Evolutionary conservation across 164 flowering plant genomes (phyloP).

Genomic region (Vitis cinerea): DNA sequence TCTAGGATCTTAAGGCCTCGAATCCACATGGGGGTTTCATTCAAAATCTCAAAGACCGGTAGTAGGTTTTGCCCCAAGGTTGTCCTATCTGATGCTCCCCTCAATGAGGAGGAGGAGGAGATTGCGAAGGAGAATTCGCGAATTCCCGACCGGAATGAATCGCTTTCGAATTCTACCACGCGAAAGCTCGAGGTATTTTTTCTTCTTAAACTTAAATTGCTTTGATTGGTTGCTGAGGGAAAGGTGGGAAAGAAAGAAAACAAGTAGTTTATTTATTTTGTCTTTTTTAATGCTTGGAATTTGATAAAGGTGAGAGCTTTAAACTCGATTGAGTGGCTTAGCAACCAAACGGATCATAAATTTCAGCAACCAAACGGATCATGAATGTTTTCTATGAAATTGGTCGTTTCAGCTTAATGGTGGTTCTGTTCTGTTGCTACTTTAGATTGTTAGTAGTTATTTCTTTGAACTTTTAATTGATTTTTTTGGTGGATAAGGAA

Average conservation of each 20-base stretch:
- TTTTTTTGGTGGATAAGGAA: not conserved
- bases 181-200: conserved; percentile 34
- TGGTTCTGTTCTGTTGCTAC: not conserved
- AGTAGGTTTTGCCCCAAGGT: conserved; percentile 55
- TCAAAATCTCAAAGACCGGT: conserved; percentile 70
- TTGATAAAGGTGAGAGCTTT: no score
- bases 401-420: not conserved
- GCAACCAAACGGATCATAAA: no score
- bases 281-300: no score
- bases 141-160: conserved; percentile 10
- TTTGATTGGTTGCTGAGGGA: not conserved
- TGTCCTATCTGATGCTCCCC: conserved; percentile 19
- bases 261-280: no score
- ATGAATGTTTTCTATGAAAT: no score
- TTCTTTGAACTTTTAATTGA: not conserved
- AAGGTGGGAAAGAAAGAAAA: not conserved
- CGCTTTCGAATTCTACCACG: not conserved
- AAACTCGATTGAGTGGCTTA: no score
- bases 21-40: conserved; percentile 65
- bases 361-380: no score
- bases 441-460: no score
- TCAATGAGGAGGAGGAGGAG: conserved; percentile 22
- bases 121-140: conserved; percentile 22
- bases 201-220: not conserved
- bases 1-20: not conserved